Conservation (phyloP, 441 rosid species). For the Codiaeum variegatum region DNA sequence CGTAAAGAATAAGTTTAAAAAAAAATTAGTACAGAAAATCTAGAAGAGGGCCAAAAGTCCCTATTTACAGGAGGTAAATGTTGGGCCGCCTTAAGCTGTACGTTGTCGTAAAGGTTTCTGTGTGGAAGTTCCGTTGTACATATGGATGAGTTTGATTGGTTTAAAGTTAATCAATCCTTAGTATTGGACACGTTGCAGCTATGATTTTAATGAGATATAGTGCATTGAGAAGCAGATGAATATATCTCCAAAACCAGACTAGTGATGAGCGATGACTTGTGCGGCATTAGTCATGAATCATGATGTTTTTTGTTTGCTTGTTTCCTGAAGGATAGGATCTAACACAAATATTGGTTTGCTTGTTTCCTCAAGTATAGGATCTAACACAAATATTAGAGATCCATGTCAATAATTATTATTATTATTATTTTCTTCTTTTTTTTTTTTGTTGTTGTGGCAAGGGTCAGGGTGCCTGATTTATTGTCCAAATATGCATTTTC, state of each 20-base stretch:
- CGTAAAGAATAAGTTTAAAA: not conserved
- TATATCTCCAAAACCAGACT: not conserved
- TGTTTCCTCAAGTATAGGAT: no score
- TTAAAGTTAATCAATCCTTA: not conserved
- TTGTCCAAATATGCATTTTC: no score
- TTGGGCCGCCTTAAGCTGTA: not conserved
- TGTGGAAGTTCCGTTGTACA: not conserved
- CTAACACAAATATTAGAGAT: no score
- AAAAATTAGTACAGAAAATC: not conserved
- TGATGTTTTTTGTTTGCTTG: not conserved
- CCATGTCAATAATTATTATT: no score
- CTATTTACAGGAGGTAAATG: not conserved
- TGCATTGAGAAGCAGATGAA: not conserved
- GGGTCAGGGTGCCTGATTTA: no score
- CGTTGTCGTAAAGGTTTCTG: not conserved
- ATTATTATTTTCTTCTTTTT: no score
- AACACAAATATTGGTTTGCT: no score
- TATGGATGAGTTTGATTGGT: not conserved
- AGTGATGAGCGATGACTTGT: not conserved
- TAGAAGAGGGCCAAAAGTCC: not conserved
- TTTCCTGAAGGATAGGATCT: constrained; percentile 2
- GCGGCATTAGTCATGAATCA: not conserved
- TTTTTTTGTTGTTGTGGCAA: no score
- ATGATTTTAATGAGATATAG: not conserved
- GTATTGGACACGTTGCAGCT: not conserved